These are phyloP conservation scores for Perkinsus olseni DNA, from an alignment of 169 alveolate genomes.

Conservation along the genomic window DNA sequence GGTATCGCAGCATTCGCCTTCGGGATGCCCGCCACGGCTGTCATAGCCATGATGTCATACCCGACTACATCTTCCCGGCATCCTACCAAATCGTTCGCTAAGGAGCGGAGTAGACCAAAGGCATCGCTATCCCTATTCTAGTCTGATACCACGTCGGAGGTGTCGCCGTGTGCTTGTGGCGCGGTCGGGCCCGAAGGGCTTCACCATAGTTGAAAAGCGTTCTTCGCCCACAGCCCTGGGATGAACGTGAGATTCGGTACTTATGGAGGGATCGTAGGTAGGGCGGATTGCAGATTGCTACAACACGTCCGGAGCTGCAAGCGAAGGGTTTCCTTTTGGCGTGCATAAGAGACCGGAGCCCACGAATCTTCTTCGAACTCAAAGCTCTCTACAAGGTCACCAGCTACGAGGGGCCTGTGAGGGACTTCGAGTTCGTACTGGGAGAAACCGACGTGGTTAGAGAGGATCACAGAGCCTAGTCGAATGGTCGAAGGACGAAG, in stretches of 20 bases:
- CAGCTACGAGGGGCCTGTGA: constrained; percentile 81
- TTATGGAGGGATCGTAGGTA: too few relatives aligned
- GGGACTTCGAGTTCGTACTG: constrained; percentile 80
- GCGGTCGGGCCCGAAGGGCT: constrained; percentile 97
- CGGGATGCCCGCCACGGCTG: constrained; percentile 87
- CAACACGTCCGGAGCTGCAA: constrained; percentile 88
- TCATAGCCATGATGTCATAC: constrained; percentile 84
- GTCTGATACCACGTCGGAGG: constrained; percentile 83
- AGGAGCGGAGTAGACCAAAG: constrained; percentile 38
- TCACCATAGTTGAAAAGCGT: constrained; percentile 91
- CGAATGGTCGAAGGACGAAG: too few relatives aligned
- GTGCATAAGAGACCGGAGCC: constrained; percentile 69
- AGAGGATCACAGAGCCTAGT: constrained; percentile 76
- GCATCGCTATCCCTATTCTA: constrained; percentile 83
- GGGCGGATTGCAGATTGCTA: constrained; percentile 57
- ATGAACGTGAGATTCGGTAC: constrained; percentile 38
- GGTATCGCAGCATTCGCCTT: constrained; percentile 94
- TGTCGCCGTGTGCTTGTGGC: constrained; percentile 85
- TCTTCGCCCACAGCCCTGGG: constrained; percentile 93
- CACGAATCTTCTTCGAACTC: constrained; percentile 92
- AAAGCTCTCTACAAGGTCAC: constrained; percentile 87
- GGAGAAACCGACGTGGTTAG: constrained; percentile 82
- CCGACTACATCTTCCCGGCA: constrained; percentile 95
- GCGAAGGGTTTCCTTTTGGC: constrained; percentile 80
- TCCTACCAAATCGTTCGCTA: constrained; percentile 64